Evolutionary conservation across 306 rosid genomes (phyloP).

Genomic region (Lathyrus sativus): DNA sequence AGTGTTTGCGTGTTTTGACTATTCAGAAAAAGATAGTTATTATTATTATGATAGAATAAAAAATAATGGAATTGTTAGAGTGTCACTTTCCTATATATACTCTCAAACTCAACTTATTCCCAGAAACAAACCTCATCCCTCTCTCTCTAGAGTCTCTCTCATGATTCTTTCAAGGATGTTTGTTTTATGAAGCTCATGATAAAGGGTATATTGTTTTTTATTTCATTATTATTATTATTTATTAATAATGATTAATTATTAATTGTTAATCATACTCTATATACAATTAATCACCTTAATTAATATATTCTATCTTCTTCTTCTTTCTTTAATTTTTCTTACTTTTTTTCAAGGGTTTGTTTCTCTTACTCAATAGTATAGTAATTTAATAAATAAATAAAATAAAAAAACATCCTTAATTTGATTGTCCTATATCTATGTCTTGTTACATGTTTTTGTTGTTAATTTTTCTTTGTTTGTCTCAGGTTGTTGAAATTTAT

Average conservation of each 20-base stretch:
- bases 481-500: constrained; percentile 22
- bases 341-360: background rate
- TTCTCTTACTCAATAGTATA: background rate
- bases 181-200: constrained; percentile 54
- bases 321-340: constrained; percentile 33
- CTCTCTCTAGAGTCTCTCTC: constrained; percentile 24
- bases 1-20: constrained; percentile 58
- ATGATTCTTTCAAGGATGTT: constrained; percentile 45
- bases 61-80: constrained; percentile 59
- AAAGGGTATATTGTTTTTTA: constrained; percentile 41
- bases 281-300: constrained; percentile 18
- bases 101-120: constrained; percentile 55
- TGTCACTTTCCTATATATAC: constrained; percentile 88
- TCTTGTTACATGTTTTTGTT: constrained; percentile 12
- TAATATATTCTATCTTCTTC: constrained; percentile 33
- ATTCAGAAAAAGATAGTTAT: constrained; percentile 39
- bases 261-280: no score
- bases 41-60: constrained; percentile 3
- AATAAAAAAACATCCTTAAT: background rate
- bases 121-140: constrained; percentile 22
- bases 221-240: constrained; percentile 12
- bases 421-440: constrained; percentile 18
- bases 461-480: constrained; percentile 28
- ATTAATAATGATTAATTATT: no score
- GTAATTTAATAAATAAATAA: constrained; percentile 22